These are phyloP conservation scores for Coemansia sp. DNA, from an alignment of 192 early-diverging fungal genomes.

Conservation along the genomic window DNA sequence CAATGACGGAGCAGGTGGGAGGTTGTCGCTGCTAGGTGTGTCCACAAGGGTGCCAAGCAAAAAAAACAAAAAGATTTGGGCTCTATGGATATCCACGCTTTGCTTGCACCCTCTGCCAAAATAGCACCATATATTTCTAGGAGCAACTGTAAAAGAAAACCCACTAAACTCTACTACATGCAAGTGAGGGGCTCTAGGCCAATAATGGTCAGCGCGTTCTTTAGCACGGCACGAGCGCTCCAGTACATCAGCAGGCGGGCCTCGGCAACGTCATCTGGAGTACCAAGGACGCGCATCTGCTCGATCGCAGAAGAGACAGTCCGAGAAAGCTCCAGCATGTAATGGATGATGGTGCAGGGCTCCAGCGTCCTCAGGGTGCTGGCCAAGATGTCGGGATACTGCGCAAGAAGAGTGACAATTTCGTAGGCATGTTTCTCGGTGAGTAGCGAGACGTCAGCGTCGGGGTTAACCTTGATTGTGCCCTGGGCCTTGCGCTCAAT, in stretches of 20 bases:
- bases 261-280: constrained; percentile 71
- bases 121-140: too few relatives aligned
- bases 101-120: not conserved
- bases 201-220: constrained; percentile 80
- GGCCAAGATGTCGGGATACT: constrained; percentile 83
- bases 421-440: constrained; percentile 68
- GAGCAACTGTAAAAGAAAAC: not conserved
- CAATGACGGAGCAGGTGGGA: constrained; percentile 92
- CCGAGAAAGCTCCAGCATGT: constrained; percentile 79
- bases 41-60: not conserved
- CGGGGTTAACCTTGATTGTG: constrained; percentile 55
- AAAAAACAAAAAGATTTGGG: not conserved
- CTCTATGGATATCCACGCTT: not conserved
- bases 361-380: constrained; percentile 66
- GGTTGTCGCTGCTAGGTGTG: constrained; percentile 41
- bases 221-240: constrained; percentile 77
- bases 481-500: constrained; percentile 79
- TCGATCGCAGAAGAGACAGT: constrained; percentile 77
- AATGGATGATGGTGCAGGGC: constrained; percentile 83
- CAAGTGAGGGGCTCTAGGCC: constrained; percentile 82
- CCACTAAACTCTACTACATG: constrained; percentile 78
- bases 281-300: constrained; percentile 70
- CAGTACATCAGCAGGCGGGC: constrained; percentile 87
- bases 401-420: constrained; percentile 72
- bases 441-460: constrained; percentile 68